phyloP scores from a whole-genome alignment of 2,329 filamentous ascomycete species.

The Thelonectria olida region DNA sequence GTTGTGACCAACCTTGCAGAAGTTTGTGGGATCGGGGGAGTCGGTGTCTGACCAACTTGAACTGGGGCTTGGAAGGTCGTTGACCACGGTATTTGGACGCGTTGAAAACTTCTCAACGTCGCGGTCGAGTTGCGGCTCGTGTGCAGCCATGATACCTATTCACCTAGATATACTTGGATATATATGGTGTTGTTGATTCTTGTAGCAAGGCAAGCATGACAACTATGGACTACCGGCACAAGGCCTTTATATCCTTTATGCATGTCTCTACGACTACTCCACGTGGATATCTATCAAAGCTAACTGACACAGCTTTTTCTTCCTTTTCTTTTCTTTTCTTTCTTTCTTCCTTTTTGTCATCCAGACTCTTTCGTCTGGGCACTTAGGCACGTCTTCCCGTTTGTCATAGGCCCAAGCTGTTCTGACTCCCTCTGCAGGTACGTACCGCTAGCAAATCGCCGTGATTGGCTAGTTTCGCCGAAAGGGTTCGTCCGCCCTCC shows the following conservation, averaged over 20 bases:
- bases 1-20: slow-evolving; percentile 38
- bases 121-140: slow-evolving; percentile 17
- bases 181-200: background rate
- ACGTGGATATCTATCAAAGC: background rate
- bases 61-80: slow-evolving; percentile 9
- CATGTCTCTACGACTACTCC: background rate
- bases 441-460: background rate
- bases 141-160: slow-evolving; percentile 12
- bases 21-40: slow-evolving; percentile 42
- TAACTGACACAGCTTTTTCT: background rate
- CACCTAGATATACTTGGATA: background rate
- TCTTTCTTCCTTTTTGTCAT: background rate
- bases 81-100: background rate
- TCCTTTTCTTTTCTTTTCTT: background rate
- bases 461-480: slow-evolving; percentile 22
- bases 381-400: no score
- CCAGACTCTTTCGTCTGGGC: background rate
- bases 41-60: slow-evolving; percentile 30
- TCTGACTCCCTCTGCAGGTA: no score
- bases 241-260: background rate
- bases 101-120: slow-evolving; percentile 15
- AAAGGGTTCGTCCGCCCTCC: background rate
- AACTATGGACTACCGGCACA: background rate
- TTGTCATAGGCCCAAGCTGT: background rate
- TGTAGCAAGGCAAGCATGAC: no score